Evolutionary conservation across 106 monocot species (phyloP).

Genomic region (Narthecium ossifragum): DNA sequence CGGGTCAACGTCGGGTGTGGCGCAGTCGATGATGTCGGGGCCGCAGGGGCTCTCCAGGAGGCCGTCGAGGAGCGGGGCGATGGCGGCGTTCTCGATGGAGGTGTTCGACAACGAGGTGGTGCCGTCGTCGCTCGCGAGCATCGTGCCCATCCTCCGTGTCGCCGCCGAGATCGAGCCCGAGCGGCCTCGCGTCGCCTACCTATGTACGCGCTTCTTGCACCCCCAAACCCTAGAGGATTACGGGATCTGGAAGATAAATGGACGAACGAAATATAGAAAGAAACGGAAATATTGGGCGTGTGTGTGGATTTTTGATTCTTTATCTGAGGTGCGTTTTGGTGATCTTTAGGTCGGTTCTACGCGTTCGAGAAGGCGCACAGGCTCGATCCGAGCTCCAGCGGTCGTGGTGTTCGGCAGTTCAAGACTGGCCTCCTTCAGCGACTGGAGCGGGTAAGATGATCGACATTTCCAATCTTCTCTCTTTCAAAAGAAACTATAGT

Average conservation of each 20-base stretch:
- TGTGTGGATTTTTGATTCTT: too few relatives aligned
- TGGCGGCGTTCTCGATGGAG: constrained; percentile 87
- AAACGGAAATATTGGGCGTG: too few relatives aligned
- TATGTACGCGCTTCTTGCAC: constrained; percentile 38
- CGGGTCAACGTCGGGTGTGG: too few relatives aligned
- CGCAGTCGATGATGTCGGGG: constrained; percentile 18
- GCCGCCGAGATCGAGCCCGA: constrained; percentile 91
- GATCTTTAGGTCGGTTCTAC: constrained; percentile 57
- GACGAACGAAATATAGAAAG: too few relatives aligned
- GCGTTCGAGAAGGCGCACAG: constrained; percentile 84
- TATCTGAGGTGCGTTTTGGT: too few relatives aligned
- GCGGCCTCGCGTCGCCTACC: constrained; percentile 86
- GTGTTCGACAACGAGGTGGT: constrained; percentile 99
- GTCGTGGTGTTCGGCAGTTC: constrained; percentile 79
- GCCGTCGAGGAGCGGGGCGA: constrained; percentile 77
- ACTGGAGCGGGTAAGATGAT: constrained; percentile 44
- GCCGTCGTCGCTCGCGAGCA: constrained; percentile 70
- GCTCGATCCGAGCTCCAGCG: constrained; percentile 66
- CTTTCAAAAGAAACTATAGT: too few relatives aligned
- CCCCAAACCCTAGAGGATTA: not conserved
- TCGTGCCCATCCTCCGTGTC: constrained; percentile 82
- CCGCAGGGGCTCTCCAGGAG: constrained; percentile 56
- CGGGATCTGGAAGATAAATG: too few relatives aligned
- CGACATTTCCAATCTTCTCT: not conserved
- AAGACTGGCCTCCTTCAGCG: constrained; percentile 63